Percentiles rank a stretch among this genome's conserved stretches.
Conservation (phyloP, 371 early-diverging fungal genomes). For the Basidiobolus meristosporus region DNA sequence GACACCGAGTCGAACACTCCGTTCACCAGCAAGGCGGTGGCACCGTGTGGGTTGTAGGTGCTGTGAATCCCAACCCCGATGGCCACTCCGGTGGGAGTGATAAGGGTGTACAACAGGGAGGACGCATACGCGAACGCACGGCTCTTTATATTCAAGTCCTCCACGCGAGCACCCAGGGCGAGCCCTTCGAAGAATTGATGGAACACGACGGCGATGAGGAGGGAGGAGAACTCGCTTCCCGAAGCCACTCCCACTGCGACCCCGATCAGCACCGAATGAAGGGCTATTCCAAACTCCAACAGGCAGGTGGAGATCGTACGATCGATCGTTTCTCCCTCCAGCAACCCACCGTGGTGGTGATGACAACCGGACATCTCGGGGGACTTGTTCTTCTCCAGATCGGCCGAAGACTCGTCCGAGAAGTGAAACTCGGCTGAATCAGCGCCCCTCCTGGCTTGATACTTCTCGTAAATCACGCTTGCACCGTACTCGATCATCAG, state of each 20-base stretch:
- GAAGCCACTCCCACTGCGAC: constrained; percentile 49
- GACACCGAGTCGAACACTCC: constrained; percentile 59
- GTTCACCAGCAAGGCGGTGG: constrained; percentile 30
- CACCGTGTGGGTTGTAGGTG: constrained; percentile 27
- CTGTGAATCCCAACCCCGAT: constrained; percentile 50
- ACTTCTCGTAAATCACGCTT: too few relatives aligned
- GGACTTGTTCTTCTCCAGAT: too few relatives aligned
- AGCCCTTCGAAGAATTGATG: constrained; percentile 87
- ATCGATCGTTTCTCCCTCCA: too few relatives aligned
- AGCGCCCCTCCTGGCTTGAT: too few relatives aligned
- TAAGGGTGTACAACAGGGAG: constrained; percentile 2
- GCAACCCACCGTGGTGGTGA: too few relatives aligned
- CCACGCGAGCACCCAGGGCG: constrained; percentile 57
- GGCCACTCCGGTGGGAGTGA: constrained; percentile 32
- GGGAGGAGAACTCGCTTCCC: constrained; percentile 37
- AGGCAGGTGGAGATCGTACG: constrained; percentile 19
- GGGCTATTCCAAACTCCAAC: constrained; percentile 68
- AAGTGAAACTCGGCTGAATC: too few relatives aligned
- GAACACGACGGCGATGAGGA: constrained; percentile 64
- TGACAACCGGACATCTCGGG: too few relatives aligned
- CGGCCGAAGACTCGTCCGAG: too few relatives aligned
- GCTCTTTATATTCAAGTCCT: constrained; percentile 16
- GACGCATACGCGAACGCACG: neutral
- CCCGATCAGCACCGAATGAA: constrained; percentile 80
- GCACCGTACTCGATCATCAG: constrained; percentile 11